Conservation (phyloP, 2,329 filamentous ascomycete genomes). For the Phialophora macrospora region DNA sequence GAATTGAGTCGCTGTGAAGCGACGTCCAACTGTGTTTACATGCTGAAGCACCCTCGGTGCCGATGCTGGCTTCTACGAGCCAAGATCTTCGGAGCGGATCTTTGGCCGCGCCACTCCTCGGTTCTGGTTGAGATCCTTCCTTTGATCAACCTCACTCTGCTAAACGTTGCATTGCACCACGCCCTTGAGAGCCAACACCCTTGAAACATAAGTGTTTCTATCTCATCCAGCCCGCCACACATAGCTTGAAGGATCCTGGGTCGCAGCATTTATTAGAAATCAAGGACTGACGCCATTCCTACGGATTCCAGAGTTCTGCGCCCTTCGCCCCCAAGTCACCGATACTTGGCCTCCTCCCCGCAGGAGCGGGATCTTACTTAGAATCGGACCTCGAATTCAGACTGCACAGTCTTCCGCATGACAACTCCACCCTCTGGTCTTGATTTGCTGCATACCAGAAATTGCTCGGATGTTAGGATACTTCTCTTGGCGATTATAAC, state of each 20-base stretch:
- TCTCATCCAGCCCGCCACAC: neutral
- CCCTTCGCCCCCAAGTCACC: neutral
- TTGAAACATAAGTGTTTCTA: neutral
- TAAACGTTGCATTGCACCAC: neutral
- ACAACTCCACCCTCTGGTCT: neutral
- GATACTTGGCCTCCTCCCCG: neutral
- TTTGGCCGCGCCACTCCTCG: neutral
- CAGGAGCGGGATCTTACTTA: neutral
- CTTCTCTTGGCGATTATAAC: neutral
- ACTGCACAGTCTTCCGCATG: neutral
- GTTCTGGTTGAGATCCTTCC: neutral
- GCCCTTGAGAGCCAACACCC: neutral
- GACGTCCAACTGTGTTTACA: neutral
- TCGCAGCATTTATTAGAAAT: constrained; percentile 5
- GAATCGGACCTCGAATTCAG: neutral
- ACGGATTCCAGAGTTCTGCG: neutral
- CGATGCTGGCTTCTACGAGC: neutral
- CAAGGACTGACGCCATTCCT: neutral
- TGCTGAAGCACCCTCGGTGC: neutral
- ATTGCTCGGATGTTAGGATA: neutral
- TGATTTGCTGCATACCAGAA: no score
- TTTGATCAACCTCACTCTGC: neutral
- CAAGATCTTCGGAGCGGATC: neutral
- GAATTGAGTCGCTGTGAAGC: neutral
- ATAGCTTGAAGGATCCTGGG: neutral